Percentiles rank a stretch among this genome's conserved stretches.
Conservation (phyloP, 306 rosid genomes). For the Prosopis cineraria region DNA sequence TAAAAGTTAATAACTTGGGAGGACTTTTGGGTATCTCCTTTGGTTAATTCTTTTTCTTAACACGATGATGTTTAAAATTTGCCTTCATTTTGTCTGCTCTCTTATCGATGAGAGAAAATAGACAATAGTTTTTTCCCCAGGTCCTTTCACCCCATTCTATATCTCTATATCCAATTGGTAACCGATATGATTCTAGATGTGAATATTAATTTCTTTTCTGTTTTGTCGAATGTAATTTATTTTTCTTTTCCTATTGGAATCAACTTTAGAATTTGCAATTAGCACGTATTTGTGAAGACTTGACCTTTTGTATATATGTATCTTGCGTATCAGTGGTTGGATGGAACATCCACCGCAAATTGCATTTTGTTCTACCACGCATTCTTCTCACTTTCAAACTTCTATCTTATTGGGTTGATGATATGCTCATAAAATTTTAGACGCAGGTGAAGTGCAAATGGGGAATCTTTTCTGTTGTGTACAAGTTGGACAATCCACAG, state of each 20-base stretch:
- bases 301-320: background rate
- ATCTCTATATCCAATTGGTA: background rate
- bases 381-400: conserved; percentile 10
- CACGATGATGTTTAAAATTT: background rate
- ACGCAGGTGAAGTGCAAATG: conserved; percentile 56
- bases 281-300: background rate
- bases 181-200: background rate
- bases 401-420: conserved; percentile 3
- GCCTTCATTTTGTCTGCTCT: background rate
- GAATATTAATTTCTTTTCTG: background rate
- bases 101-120: conserved; percentile 3
- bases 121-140: background rate
- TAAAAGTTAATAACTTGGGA: background rate
- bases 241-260: conserved; percentile 15
- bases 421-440: conserved; percentile 19
- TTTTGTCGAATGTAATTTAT: background rate
- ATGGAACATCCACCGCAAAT: no score
- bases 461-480: conserved; percentile 70
- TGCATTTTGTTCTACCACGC: background rate
- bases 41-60: background rate
- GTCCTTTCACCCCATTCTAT: background rate
- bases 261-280: background rate
- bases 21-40: conserved; percentile 6
- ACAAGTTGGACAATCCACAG: conserved; percentile 82
- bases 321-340: background rate